Evolutionary conservation across 306 rosid species (phyloP).

Genomic region (Malus sylvestris): DNA sequence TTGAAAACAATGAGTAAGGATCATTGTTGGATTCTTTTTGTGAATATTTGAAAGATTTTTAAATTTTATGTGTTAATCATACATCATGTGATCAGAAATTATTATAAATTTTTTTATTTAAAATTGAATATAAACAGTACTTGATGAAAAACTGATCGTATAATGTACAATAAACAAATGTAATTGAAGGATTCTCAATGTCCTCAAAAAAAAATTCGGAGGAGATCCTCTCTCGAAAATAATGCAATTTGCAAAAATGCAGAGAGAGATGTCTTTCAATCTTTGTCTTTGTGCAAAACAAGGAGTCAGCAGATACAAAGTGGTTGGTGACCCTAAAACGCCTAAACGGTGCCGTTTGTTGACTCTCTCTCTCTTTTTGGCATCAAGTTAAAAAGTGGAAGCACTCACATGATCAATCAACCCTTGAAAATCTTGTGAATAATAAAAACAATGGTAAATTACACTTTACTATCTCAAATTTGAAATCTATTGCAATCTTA

Average conservation of each 20-base stretch:
- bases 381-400: neutral
- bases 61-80: accelerated
- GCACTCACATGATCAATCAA: neutral
- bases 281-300: neutral
- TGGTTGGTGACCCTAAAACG: neutral
- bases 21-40: accelerated
- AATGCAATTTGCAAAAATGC: neutral
- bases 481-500: too few relatives aligned
- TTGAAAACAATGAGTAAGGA: neutral
- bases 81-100: accelerated
- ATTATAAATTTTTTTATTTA: too few relatives aligned
- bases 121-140: too few relatives aligned
- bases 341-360: neutral
- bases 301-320: neutral
- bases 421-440: neutral
- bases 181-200: accelerated
- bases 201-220: accelerated
- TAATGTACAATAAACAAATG: accelerated
- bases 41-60: accelerated
- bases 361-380: neutral
- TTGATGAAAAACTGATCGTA: too few relatives aligned
- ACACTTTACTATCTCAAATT: too few relatives aligned
- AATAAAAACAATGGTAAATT: neutral
- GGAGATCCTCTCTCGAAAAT: too few relatives aligned
- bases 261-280: neutral